These are phyloP conservation scores for Ophiocordyceps camponoti-saundersi DNA, from an alignment of 2,329 filamentous ascomycete genomes.

Conservation along the genomic window DNA sequence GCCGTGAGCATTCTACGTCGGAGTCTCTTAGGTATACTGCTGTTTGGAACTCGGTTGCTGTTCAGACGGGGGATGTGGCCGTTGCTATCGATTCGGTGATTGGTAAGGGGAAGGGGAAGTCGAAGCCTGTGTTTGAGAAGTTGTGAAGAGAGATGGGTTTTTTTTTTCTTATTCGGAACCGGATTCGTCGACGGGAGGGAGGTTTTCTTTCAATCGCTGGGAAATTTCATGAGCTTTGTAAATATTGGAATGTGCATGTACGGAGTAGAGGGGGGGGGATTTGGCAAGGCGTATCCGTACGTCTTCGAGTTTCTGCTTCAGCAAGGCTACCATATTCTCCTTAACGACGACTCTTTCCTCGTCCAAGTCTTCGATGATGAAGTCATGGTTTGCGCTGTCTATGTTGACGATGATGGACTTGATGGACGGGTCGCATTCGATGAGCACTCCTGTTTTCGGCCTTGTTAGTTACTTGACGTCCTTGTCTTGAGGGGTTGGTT, in stretches of 20 bases:
- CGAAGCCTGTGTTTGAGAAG: slow-evolving; percentile 74
- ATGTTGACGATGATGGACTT: slow-evolving; percentile 72
- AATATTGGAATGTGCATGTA: no score
- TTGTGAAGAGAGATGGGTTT: slow-evolving; percentile 41
- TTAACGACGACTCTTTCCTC: slow-evolving; percentile 62
- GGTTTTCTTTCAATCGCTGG: slow-evolving; percentile 33
- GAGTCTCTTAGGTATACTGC: slow-evolving; percentile 73
- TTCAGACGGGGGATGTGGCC: slow-evolving; percentile 64
- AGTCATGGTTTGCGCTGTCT: slow-evolving; percentile 51
- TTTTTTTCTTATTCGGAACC: slow-evolving; percentile 24
- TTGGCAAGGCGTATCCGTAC: slow-evolving; percentile 24
- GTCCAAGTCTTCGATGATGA: slow-evolving; percentile 66
- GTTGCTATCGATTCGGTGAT: slow-evolving; percentile 37
- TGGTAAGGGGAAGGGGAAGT: slow-evolving; percentile 56
- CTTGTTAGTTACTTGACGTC: neutral
- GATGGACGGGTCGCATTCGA: slow-evolving; percentile 75
- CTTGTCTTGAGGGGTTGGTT: no score
- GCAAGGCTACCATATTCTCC: slow-evolving; percentile 48
- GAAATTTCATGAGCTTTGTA: neutral
- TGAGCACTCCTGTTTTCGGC: slow-evolving; percentile 45
- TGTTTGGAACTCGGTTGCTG: slow-evolving; percentile 70
- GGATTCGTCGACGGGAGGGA: slow-evolving; percentile 32
- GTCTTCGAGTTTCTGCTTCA: slow-evolving; percentile 54
- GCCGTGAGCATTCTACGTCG: slow-evolving; percentile 57
- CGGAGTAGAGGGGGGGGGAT: neutral